phyloP scores from a whole-genome alignment of 2,329 filamentous ascomycete genomes.

The Rasamsonia emersonii region DNA sequence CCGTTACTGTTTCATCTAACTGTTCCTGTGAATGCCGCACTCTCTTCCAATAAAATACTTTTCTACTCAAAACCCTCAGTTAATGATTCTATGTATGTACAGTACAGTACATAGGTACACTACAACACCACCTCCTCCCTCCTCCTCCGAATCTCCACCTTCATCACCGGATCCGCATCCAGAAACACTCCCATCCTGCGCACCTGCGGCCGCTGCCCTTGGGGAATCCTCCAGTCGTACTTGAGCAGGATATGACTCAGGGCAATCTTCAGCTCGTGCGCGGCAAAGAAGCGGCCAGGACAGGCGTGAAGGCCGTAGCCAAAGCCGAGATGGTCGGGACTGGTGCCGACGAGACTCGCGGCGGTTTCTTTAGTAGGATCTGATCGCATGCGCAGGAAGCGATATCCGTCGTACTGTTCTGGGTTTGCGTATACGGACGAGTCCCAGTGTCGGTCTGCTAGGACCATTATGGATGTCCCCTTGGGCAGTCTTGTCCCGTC shows the following conservation, averaged over 20 bases:
- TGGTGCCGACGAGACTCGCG: slow-evolving; percentile 48
- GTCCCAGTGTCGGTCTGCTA: slow-evolving; percentile 31
- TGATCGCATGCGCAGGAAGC: slow-evolving; percentile 39
- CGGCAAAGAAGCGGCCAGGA: slow-evolving; percentile 20
- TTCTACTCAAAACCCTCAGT: too few species aligned
- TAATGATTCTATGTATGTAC: too few species aligned
- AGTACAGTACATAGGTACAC: too few species aligned
- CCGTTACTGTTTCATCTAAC: too few species aligned
- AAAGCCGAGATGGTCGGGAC: slow-evolving; percentile 44
- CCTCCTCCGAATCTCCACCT: neutral
- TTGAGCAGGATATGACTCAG: slow-evolving; percentile 19
- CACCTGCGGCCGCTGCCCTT: neutral
- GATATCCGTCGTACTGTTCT: slow-evolving; percentile 40
- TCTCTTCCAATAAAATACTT: too few species aligned
- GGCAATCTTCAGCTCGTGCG: slow-evolving; percentile 16
- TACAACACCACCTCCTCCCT: neutral
- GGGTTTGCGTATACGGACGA: slow-evolving; percentile 36
- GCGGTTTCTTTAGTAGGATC: slow-evolving; percentile 21
- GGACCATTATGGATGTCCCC: slow-evolving; percentile 30
- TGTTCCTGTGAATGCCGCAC: too few species aligned
- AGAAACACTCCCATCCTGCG: neutral
- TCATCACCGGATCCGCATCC: neutral
- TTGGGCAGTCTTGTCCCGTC: slow-evolving; percentile 40
- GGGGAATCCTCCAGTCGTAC: slow-evolving; percentile 13
- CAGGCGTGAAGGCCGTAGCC: slow-evolving; percentile 47